Base-by-base conservation (phyloP, 257 asterid species). In the Nicotiana tabacum region DNA sequence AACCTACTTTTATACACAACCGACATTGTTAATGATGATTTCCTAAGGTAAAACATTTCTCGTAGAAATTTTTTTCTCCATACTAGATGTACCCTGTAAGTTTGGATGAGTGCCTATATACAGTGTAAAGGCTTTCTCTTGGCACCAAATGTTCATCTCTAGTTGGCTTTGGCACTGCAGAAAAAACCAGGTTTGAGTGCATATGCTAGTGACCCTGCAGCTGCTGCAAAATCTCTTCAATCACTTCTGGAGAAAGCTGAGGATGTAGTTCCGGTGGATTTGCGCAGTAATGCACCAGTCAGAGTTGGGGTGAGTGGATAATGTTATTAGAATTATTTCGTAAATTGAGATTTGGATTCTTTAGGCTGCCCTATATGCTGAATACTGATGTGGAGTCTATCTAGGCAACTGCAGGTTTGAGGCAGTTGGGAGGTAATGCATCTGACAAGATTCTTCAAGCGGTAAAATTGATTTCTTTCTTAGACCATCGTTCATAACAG, bases 341-440 rank as follows among this genome's bases (percentile, higher is more conserved):
- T 13, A 12, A n/a, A 12, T 15, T 48, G 80, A 24, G 17, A 15
- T 13, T 32, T 46, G 15, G 80, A 74, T 74, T 74, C 13, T 27
- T 15, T 74, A 51, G 62, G 16, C 62, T 74, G 21, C 27, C 39
- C 37, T 48, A 48, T 46, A 48, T 66, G 29, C 83, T 66, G 55
- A 30, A 32, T 48, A 66, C 13, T 68, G 55, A 81, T 66, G 53
- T 51, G 55, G 62, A 74, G 39, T 74, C 43, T 81, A 35, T 62
- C 56, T 91, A 93, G 97, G 98, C 98, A 70, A 94, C 97, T 29
- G 97, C 97, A 65, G 98, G 98, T 67, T 89, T 94, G n/a, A 87
- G 98, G 88, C 88, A 83, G 67, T 85, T 94, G 80, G 85, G 82
- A 46, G 93, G 91, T 79, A 85, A 85, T 87, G 84, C 90, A 77